A percentile compares a stretch with the other conserved stretches of the same genome.
Conservation (phyloP, 306 rosid species). For the Prunus dulcis region DNA sequence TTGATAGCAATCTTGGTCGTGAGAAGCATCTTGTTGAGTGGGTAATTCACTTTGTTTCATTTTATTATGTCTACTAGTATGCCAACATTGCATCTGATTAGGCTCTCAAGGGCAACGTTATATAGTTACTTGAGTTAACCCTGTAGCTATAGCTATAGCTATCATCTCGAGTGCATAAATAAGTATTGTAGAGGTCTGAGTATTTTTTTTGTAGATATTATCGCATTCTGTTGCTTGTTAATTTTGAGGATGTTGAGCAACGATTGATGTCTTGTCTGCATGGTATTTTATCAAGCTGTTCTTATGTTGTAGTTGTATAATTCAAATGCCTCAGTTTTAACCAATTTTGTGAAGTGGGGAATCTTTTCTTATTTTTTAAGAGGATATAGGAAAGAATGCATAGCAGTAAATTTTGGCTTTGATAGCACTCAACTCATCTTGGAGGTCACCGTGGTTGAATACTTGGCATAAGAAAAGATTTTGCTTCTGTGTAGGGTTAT, state of each 20-base stretch:
- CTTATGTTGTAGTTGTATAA: not conserved
- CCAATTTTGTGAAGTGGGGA: not conserved
- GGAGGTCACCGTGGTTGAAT: no score
- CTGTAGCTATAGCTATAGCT: no score
- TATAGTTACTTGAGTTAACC: no score
- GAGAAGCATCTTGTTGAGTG: slow-evolving; percentile 47
- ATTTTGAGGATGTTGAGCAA: not conserved
- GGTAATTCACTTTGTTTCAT: slow-evolving; percentile 33
- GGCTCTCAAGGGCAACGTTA: slow-evolving; percentile 4
- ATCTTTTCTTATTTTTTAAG: not conserved
- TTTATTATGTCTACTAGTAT: not conserved
- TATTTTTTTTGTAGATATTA: not conserved
- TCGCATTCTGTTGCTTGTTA: not conserved
- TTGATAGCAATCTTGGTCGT: slow-evolving; percentile 32
- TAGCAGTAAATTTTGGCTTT: not conserved
- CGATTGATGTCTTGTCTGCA: not conserved
- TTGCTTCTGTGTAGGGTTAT: not conserved
- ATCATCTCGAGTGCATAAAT: no score
- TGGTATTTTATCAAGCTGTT: no score
- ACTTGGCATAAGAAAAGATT: no score
- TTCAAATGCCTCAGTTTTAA: not conserved
- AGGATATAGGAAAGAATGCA: not conserved
- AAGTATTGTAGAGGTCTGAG: no score
- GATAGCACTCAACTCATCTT: not conserved
- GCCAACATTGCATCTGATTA: slow-evolving; percentile 2